These are phyloP conservation scores for Cryphonectria radicalis DNA, from an alignment of 2,329 filamentous ascomycete genomes.

Conservation along the genomic window DNA sequence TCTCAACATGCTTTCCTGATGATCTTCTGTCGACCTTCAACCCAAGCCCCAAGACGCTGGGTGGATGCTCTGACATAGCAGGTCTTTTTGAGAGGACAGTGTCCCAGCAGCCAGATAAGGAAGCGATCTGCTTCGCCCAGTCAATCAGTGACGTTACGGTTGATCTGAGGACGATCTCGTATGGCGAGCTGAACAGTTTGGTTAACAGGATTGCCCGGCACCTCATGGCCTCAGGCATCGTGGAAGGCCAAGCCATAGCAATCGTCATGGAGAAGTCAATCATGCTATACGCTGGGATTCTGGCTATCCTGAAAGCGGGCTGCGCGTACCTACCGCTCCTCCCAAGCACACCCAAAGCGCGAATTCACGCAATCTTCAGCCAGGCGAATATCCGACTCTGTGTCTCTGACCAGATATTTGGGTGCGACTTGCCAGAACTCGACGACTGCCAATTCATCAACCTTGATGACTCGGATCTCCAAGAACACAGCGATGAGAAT, in stretches of 20 bases:
- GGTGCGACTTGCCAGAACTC: conserved; percentile 26
- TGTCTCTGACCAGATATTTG: conserved; percentile 44
- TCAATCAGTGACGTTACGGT: conserved; percentile 45
- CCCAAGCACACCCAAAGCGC: conserved; percentile 68
- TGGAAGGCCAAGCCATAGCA: conserved; percentile 64
- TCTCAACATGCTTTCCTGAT: conserved; percentile 37
- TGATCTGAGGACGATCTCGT: conserved; percentile 58
- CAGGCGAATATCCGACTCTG: conserved; percentile 59
- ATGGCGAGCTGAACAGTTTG: conserved; percentile 62
- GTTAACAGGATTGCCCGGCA: conserved; percentile 67
- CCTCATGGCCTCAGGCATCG: conserved; percentile 52
- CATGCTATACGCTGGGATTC: conserved; percentile 72
- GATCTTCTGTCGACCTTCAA: conserved; percentile 56
- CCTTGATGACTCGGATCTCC: conserved; percentile 38
- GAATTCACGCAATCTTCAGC: conserved; percentile 64
- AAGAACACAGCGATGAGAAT: conserved; percentile 42
- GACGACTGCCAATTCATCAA: conserved; percentile 38
- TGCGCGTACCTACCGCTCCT: conserved; percentile 81
- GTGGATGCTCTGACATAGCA: conserved; percentile 50
- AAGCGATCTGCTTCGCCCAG: conserved; percentile 68
- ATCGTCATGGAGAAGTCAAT: conserved; percentile 79
- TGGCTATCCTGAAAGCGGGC: conserved; percentile 75
- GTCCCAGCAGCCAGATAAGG: conserved; percentile 49
- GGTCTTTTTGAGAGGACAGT: conserved; percentile 60
- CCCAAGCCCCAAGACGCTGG: conserved; percentile 38